These are phyloP conservation scores for Piloderma croceum DNA, from an alignment of 768 basidiomycete species.

Conservation along the genomic window DNA sequence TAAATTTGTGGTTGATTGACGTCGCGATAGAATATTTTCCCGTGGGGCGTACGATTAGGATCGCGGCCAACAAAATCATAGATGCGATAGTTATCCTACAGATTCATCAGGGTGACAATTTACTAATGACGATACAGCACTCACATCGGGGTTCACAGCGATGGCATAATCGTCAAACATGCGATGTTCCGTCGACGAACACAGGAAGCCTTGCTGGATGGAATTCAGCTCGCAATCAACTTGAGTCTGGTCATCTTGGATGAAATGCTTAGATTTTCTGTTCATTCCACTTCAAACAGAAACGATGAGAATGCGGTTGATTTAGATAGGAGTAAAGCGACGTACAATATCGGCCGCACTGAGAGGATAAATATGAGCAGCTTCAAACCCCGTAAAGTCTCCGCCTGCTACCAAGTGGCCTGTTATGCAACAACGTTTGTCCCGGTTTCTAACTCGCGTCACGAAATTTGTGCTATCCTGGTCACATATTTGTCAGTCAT, in stretches of 20 bases:
- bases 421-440: constrained; percentile 15
- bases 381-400: constrained; percentile 16
- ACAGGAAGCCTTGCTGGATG: constrained; percentile 18
- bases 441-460: constrained; percentile 12
- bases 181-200: constrained; percentile 13
- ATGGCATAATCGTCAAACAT: constrained; percentile 16
- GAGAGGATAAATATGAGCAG: constrained; percentile 15
- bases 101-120: no score
- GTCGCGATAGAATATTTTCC: constrained; percentile 12
- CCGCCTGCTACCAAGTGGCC: constrained; percentile 12
- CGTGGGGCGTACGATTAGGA: constrained; percentile 9
- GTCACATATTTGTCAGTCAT: constrained; percentile 1
- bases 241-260: constrained; percentile 14
- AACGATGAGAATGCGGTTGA: constrained; percentile 3
- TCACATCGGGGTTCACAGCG: constrained; percentile 17
- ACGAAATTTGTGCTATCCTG: constrained; percentile 13
- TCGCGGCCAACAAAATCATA: constrained; percentile 13
- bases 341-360: constrained; percentile 13
- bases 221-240: constrained; percentile 17
- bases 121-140: no score
- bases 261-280: constrained; percentile 12
- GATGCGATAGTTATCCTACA: constrained; percentile 13
- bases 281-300: constrained; percentile 13
- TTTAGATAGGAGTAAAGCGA: constrained; percentile 1
- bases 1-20: no score